Evolutionary conservation across 2,329 filamentous ascomycete species (phyloP), one percentile per base, ranked within the genome.

Genomic region (Paraconiothyrium sp.): DNA sequence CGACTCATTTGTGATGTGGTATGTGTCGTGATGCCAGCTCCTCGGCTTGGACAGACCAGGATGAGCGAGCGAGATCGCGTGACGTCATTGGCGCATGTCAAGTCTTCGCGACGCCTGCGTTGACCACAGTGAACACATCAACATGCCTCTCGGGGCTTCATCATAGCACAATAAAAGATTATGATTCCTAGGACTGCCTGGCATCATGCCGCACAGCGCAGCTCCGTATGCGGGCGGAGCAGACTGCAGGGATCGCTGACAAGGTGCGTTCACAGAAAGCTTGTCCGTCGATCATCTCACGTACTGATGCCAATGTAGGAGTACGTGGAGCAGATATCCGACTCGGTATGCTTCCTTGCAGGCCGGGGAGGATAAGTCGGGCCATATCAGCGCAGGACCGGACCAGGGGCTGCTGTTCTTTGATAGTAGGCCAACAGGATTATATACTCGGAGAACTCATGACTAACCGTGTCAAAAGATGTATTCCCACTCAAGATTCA

Each of bases 401-500:
- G 91, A 94, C 69, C 92, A 98, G 80, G 90, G 90, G 0, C 89
- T 98, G 49, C 79, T 97, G 7, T 99, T 96, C 81, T 90, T 98
- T 72, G 93, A 97, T 76, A 97, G 92, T 94, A 80, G 75, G 88
- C 73, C 39, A 9, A 24, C 37, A 9, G 39, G n/a, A 49, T n/a
- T 37, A 20, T 37, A 13, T 16, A 37, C 11, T 49, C 14, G 27
- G 16, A 8, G 34, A n/a, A 14, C 16, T n/a, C 39, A n/a, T 2
- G 7, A n/a, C 52, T 68, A 16, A 68, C 55, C 16, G 22, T 27
- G 20, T 20, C 20, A 30, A 7, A 55, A 94, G 92, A 95, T 79
- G 85, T 98, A 54, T 96, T 96, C 63, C 94, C 94, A 0, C 83
- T 95, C 32, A 91, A 88, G 69, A 84, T 97, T 37, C 85, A 86